Evolutionary conservation across 2,329 filamentous ascomycete genomes (phyloP), one percentile per base, ranked within the genome.

Genomic region (Akanthomyces muscarius): DNA sequence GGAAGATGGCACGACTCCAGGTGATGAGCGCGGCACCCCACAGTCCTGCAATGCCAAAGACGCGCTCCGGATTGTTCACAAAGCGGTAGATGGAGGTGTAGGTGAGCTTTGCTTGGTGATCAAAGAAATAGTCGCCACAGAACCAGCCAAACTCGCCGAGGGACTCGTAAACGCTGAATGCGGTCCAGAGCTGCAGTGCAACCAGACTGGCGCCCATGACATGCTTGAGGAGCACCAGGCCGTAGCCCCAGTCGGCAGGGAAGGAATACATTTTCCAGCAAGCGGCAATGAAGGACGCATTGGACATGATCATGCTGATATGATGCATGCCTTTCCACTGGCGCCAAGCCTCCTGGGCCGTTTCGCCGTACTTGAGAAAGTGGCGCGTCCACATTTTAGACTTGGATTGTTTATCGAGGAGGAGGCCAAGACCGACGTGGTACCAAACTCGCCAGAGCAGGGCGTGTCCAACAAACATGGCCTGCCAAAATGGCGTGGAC

Each of bases 71-170:
- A 71, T 98, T 99, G 79, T 99, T 99, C 68, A 99, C 81, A 77
- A 96, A 99, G 54, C 95, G 92, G 75, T 99, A 99, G 70, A 99
- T 99, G 66, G 94, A 96, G 68, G 90, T 92, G 77, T 99, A 99
- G 0, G 91, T 98, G 65, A 98, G 82, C 76, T 87, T 96, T 14
- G 89, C 89, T 13, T 88, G 86, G 52, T 91, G 89, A 65, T 97
- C 92, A 73, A 95, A 97, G 82, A 99, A 98, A 80, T 98, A 99
- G 74, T 99, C 95, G 21, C 95, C 95, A 72, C 93, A 98, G 81
- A 98, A 98, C 94, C 94, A 99, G 69, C 95, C 95, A 71, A 98
- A 99, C 72, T 99, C 95, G 63, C 95, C 95, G 0, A 99, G 86
- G 2, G 92, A 96, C 57, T 97, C 92, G 74, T 98, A 96, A 68